Evolutionary conservation across 2,329 filamentous ascomycete species (phyloP).

Genomic region (Dothistroma pini): DNA sequence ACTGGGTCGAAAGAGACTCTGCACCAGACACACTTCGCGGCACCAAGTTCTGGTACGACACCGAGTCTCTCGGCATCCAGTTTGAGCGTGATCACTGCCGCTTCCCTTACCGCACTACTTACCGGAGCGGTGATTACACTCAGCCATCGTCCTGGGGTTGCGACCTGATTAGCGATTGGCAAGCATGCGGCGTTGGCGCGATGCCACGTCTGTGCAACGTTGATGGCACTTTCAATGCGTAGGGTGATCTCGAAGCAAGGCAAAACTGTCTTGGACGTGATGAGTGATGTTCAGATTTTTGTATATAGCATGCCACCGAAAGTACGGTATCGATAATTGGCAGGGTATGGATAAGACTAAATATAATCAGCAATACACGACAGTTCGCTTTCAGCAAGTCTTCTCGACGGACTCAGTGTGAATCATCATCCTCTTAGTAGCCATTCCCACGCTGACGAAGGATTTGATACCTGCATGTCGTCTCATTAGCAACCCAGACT

Average conservation of each 20-base stretch:
- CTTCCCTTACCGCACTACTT: conserved; percentile 35
- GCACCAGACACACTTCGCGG: conserved; percentile 38
- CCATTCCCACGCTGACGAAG: no score
- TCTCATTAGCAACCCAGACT: no score
- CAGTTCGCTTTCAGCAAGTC: background rate
- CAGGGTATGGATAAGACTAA: background rate
- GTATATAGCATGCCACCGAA: conserved; percentile 2
- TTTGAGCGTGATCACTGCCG: conserved; percentile 48
- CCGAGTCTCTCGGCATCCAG: conserved; percentile 39
- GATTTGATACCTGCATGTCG: background rate
- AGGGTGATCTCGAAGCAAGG: background rate
- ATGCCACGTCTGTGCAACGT: conserved; percentile 24
- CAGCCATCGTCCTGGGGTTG: conserved; percentile 38
- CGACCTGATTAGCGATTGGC: conserved; percentile 30
- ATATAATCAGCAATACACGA: background rate
- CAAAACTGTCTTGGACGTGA: background rate
- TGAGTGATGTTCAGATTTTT: background rate
- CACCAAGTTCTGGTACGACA: conserved; percentile 46
- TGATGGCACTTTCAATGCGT: conserved; percentile 23
- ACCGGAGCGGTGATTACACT: conserved; percentile 37
- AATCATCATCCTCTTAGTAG: no score
- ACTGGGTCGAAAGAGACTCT: conserved; percentile 35
- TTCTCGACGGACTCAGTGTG: no score
- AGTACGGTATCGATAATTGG: conserved; percentile 1
- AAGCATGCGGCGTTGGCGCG: conserved; percentile 24